Base-by-base conservation (phyloP, 352 stramenopile genomes). In the Elongisporangium prolatum region DNA sequence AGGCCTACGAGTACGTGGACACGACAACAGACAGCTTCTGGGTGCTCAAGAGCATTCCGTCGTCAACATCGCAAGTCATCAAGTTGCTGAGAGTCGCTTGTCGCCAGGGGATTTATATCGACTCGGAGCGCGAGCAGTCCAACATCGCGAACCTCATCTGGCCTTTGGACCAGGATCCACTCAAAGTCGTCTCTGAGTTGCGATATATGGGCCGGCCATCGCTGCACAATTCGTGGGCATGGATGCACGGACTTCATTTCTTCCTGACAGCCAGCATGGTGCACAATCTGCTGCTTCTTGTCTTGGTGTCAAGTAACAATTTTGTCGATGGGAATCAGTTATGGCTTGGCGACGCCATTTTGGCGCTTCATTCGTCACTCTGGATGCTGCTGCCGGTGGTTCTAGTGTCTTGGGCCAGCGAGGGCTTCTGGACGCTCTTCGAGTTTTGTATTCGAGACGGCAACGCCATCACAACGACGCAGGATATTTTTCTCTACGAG, bases 221-320 rank as follows among this genome's bases (percentile, higher is more conserved):
- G 0, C 64, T 80, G 25, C 57, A 63, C n/a, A 65, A 86, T 48
- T 77, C 71, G n/a, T 86, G 75, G 73, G 65, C 68, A 7, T 86
- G 72, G 75, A 68, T 83, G 2, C 71, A 86, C 25, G 24, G 63
- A 1, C 60, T 86, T 24, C 68, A 86, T 24, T 21, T 83, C 21
- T 56, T 80, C 20, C 71, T 83, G 28, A 68, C 50, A 5, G 40
- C 69, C 10, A 63, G 79, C 50, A 70, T 64, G 0, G 51, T 77
- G 13, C 62, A 71, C 2, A 74, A 69, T 18, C 37, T 80, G 5
- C 38, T 63, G n/a, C 51, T 83, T 1, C 50, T 81, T 10, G 13
- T 75, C 8, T 13, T 76, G 8, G 66, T 81, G 13, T 69, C 69
- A 2, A 34, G 24, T 7, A 34, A 34, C 24, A 3, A 34, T 7